Evolutionary conservation across 441 rosid genomes (phyloP), one percentile per base, ranked within the genome.

Genomic region (Lepidium campestre): DNA sequence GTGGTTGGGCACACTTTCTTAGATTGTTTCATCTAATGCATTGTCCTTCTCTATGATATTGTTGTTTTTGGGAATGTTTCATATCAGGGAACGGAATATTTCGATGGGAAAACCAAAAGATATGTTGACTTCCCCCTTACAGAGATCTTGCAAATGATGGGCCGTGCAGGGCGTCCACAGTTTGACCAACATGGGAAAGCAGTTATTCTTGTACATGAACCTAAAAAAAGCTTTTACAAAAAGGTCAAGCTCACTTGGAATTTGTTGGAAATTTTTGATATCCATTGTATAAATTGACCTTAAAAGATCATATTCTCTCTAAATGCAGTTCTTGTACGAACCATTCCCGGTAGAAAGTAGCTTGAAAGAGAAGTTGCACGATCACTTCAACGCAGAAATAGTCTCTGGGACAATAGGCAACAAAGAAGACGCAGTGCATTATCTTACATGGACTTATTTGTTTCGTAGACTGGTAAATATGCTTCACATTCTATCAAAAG

Each of bases 311-410:
- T 59, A 11, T 73, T 65, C 65, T 41, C 62, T 73, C 11, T 63
- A 46, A 15, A 73, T 81, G 79, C 92, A 91, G 99, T 94, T 94
- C 80, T 63, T 91, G 62, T 94, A 94, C 17, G 98, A 94, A 81
- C 99, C 99, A 52, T 94, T 94, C 82, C 99, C 99, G 1, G 99
- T 94, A 67, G 99, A 94, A 79, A 94, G 99, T 82, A 91, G 99
- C 82, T 81, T 94, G 81, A 87, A 87, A 82, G 99, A 88, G 82
- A 91, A 78, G 66, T 63, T 94, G 79, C 94, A 88, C 65, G 79
- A 89, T 56, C 98, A 91, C 78, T 82, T 91, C 68, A 94, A 91
- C 58, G 99, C 99, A 14, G 99, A 94, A 85, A 91, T 94, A 62
- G 89, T 88, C 75, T 81, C 94, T 29, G 91, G 96, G 69, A 94